Evolutionary conservation across 2,329 filamentous ascomycete species (phyloP), one percentile per base, ranked within the genome.

Genomic region (Stagonosporopsis vannaccii): DNA sequence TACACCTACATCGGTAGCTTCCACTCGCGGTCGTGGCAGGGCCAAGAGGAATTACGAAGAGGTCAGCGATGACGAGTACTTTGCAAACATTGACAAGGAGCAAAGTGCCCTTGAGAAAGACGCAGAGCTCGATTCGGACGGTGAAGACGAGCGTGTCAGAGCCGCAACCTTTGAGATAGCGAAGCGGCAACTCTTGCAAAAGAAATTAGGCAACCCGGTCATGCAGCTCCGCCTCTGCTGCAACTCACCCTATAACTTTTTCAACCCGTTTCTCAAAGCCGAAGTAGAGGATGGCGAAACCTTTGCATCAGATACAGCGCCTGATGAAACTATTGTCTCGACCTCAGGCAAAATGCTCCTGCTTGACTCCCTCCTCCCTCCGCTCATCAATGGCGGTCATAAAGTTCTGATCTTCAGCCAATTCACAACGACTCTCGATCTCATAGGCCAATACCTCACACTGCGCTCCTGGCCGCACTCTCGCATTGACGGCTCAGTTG

Each of bases 351-450:
- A 99, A 75, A 97, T 99, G 92, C 85, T 97, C 2, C 84, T 99
- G 0, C 85, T 99, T 0, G 95, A 99, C 72, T 87, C 92, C 0
- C 83, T 99, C 0, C 84, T 99, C 0, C 90, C 90, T 0, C 82
- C 83, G 2, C 82, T 99, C 0, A 89, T 99, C 56, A 63, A 80
- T 0, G 83, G 85, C 1, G 89, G 85, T 3, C 93, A 97, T 79
- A 98, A 98, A 71, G 89, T 98, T 25, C 85, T 99, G 41, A 92
- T 99, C 47, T 99, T 99, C 76, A 96, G 91, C 0, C 95, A 99
- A 71, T 99, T 99, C 79, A 96, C 93, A 55, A 96, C 90, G 0
- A 93, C 97, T 61, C 85, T 99, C 0, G 92, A 98, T 69, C 90
- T 99, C 2, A 81, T 99, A 0, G 87, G 96, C 60, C 90, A 94